Evolutionary conservation across 2,329 filamentous ascomycete genomes (phyloP).

Genomic region (Plectosphaerella sp.): DNA sequence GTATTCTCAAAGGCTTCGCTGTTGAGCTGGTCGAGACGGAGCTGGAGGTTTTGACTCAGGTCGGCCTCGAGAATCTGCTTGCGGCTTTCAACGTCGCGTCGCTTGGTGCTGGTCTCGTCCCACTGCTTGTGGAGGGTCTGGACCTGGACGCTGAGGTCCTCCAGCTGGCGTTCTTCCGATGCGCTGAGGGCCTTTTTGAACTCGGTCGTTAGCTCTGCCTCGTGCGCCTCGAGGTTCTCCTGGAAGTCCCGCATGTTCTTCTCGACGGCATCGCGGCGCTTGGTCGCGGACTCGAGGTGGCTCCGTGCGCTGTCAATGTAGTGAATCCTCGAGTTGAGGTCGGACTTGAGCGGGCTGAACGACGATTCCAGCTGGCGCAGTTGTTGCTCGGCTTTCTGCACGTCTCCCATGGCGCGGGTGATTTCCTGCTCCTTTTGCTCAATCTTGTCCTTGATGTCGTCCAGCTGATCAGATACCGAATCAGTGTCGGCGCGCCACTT

Average conservation of each 20-base stretch:
- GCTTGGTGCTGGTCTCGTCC: conserved; percentile 67
- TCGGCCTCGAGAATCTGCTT: conserved; percentile 85
- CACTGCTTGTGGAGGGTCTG: conserved; percentile 74
- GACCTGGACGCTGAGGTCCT: conserved; percentile 62
- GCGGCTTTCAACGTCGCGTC: conserved; percentile 72
- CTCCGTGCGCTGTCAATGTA: conserved; percentile 70
- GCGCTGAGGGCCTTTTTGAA: conserved; percentile 87
- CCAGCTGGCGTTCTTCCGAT: conserved; percentile 78
- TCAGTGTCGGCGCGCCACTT: conserved; percentile 75
- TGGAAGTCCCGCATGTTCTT: conserved; percentile 71
- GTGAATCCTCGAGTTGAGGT: conserved; percentile 70
- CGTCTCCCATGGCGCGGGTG: conserved; percentile 76
- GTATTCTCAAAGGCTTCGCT: conserved; percentile 67
- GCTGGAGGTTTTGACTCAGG: conserved; percentile 81
- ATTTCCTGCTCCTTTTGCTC: conserved; percentile 84
- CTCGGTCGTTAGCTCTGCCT: conserved; percentile 75
- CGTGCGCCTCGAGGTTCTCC: conserved; percentile 70
- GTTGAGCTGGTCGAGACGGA: conserved; percentile 82
- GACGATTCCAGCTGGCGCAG: conserved; percentile 74
- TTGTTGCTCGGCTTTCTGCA: conserved; percentile 78
- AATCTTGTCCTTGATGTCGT: conserved; percentile 64
- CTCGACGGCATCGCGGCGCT: conserved; percentile 64
- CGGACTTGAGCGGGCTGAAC: conserved; percentile 73
- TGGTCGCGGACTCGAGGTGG: conserved; percentile 66
- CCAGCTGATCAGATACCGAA: conserved; percentile 55